phyloP scores from a whole-genome alignment of 106 monocot species.

The Dioscorea alata region DNA sequence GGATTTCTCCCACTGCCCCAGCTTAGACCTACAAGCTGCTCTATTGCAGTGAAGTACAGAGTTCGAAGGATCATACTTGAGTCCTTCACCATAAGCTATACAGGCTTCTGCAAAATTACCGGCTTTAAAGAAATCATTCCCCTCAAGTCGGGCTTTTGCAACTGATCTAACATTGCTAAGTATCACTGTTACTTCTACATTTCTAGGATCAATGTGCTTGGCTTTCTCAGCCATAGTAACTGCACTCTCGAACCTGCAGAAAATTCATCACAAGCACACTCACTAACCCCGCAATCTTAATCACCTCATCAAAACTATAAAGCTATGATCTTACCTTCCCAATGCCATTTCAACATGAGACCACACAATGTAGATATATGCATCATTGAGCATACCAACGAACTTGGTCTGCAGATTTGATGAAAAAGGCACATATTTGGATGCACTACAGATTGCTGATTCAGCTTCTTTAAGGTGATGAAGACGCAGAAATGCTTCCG shows the following conservation, averaged over 20 bases:
- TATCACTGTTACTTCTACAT: constrained; percentile 21
- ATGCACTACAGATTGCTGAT: constrained; percentile 30
- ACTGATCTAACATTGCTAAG: constrained; percentile 38
- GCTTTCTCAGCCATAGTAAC: constrained; percentile 41
- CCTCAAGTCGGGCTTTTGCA: constrained; percentile 32
- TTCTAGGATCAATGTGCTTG: constrained; percentile 31
- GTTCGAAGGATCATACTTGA: constrained; percentile 51
- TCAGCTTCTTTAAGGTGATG: constrained; percentile 75
- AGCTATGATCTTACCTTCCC: constrained; percentile 54
- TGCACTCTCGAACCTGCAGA: constrained; percentile 60
- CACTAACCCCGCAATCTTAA: neutral
- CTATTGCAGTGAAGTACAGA: constrained; percentile 66
- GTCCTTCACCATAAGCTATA: constrained; percentile 52
- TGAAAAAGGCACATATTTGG: constrained; percentile 28
- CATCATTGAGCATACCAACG: constrained; percentile 43
- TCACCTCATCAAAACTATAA: neutral
- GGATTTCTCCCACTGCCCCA: constrained; percentile 60
- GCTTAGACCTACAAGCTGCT: constrained; percentile 62
- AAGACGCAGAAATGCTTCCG: constrained; percentile 75
- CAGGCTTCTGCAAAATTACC: constrained; percentile 53
- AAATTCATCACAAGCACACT: constrained; percentile 6
- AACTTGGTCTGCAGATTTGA: constrained; percentile 24
- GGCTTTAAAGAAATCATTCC: constrained; percentile 49
- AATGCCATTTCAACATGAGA: constrained; percentile 82
- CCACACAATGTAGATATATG: constrained; percentile 51